phyloP scores from a whole-genome alignment of 352 stramenopile species.

The Globisporangium spiculum region DNA sequence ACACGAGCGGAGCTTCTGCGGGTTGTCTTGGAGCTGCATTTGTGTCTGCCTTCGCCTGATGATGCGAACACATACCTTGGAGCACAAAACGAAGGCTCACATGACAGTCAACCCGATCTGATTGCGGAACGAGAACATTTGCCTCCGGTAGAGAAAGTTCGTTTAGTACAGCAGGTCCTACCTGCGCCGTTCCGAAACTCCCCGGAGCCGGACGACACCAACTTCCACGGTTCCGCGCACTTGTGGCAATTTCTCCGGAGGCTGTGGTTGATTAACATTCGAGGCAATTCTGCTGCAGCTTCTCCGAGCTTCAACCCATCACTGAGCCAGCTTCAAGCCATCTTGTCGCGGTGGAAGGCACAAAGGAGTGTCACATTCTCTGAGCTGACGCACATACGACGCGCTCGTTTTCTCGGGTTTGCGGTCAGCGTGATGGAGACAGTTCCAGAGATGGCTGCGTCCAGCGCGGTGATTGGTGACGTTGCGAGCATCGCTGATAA shows the following conservation, averaged over 20 bases:
- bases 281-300: background rate
- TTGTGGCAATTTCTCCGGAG: constrained; percentile 29
- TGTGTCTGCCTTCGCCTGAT: background rate
- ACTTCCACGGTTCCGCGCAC: constrained; percentile 26
- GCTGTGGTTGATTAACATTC: constrained; percentile 15
- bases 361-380: background rate
- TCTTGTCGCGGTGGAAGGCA: constrained; percentile 11
- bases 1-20: constrained; percentile 9
- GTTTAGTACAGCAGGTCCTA: constrained; percentile 11
- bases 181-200: constrained; percentile 17
- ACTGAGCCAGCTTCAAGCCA: background rate
- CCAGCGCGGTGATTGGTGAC: background rate
- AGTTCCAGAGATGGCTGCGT: background rate
- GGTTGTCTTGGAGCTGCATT: constrained; percentile 8
- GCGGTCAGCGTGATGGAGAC: constrained; percentile 1
- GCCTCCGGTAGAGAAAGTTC: background rate
- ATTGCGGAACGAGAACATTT: background rate
- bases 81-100: background rate
- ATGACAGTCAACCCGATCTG: background rate
- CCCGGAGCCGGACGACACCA: constrained; percentile 22
- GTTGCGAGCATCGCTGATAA: constrained; percentile 8
- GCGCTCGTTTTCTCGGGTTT: constrained; percentile 10
- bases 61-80: background rate
- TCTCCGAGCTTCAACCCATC: background rate
- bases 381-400: background rate